Evolutionary conservation across 78 protist species (phyloP).

Genomic region (Dictyostelium citrinum): DNA sequence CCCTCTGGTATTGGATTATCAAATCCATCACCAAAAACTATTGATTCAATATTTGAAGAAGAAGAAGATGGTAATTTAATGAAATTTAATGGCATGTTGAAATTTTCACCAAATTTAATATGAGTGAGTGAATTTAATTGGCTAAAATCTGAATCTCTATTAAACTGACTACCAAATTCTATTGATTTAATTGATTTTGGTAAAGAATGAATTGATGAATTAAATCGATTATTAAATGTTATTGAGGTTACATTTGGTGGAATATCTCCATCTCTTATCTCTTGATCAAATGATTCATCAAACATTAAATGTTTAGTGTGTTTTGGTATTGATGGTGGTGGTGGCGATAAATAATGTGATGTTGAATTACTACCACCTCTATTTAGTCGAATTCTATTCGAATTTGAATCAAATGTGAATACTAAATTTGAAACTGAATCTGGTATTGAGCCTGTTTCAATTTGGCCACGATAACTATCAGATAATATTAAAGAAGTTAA

Average conservation of each 20-base stretch:
- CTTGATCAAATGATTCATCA: background rate
- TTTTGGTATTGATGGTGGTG: too few species aligned
- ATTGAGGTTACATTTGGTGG: background rate
- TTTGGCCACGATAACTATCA: background rate
- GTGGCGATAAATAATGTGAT: too few species aligned
- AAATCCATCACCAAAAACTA: background rate
- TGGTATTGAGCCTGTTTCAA: background rate
- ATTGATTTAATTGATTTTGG: background rate
- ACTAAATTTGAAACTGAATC: background rate
- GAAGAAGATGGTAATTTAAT: background rate
- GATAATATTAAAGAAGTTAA: background rate
- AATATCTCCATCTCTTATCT: background rate
- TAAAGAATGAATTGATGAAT: background rate
- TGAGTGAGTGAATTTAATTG: background rate
- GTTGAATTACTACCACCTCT: too few species aligned
- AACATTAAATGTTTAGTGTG: background rate
- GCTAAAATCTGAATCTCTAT: background rate
- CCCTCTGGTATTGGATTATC: background rate
- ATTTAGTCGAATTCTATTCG: background rate
- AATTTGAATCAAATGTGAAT: background rate
- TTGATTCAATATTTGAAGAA: background rate
- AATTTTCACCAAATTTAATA: background rate
- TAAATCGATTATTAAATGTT: background rate
- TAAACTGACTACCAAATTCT: background rate
- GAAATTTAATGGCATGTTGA: background rate